phyloP scores from a whole-genome alignment of 208 protist genomes.

The Acanthamoeba royreba region DNA sequence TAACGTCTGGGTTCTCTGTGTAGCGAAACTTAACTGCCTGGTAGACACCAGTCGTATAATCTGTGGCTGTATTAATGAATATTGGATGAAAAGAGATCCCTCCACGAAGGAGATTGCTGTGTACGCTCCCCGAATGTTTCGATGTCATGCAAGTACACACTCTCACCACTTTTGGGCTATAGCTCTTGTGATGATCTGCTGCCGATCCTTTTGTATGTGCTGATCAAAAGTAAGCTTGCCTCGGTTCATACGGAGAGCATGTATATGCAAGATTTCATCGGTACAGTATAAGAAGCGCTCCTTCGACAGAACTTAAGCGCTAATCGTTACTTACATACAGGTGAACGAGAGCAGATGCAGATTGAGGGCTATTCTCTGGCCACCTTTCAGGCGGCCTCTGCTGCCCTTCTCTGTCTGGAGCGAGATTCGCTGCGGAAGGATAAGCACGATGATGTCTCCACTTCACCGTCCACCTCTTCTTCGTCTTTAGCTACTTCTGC shows the following conservation, averaged over 20 bases:
- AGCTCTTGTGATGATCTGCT: conserved; percentile 11
- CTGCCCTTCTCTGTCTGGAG: neutral
- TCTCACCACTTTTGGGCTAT: neutral
- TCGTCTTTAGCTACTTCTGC: too few species aligned
- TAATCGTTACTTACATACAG: neutral
- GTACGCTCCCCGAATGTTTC: neutral
- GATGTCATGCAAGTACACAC: neutral
- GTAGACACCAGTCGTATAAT: neutral
- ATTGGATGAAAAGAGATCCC: neutral
- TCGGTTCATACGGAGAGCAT: neutral
- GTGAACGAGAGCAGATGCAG: neutral
- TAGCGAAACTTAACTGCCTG: conserved; percentile 1
- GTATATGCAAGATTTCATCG: conserved; percentile 31
- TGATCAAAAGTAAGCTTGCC: neutral
- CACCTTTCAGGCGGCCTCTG: conserved; percentile 36
- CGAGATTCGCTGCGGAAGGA: conserved; percentile 1
- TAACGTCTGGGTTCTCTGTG: neutral
- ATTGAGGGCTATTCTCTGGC: conserved; percentile 29
- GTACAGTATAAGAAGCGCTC: neutral
- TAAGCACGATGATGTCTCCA: neutral
- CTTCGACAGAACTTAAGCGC: neutral
- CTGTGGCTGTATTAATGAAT: neutral
- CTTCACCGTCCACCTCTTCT: too few species aligned
- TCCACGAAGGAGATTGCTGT: neutral
- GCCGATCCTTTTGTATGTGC: neutral